Percentiles rank a stretch among this genome's conserved stretches.
Conservation (phyloP, 2,329 filamentous ascomycete genomes). For the Teratosphaeria viscida region DNA sequence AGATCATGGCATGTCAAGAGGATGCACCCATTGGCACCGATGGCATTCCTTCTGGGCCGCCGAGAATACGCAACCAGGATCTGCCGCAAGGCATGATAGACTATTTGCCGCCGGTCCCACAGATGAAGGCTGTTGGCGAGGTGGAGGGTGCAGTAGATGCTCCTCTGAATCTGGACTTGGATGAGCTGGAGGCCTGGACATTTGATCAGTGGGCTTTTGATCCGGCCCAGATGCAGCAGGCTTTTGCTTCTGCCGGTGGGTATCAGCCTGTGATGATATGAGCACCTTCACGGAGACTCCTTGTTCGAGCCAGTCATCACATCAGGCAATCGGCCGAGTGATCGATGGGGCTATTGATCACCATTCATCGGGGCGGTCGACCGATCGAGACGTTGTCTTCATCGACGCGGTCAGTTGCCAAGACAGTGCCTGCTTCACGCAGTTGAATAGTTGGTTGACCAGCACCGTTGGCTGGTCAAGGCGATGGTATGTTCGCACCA, state of each 20-base stretch:
- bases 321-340: no score
- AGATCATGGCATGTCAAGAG: constrained; percentile 24
- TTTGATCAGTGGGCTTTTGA: constrained; percentile 22
- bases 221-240: constrained; percentile 9
- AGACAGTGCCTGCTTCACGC: no score
- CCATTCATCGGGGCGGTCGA: no score
- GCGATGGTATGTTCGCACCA: no score
- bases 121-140: not conserved
- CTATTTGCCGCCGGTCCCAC: constrained; percentile 6
- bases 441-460: no score
- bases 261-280: not conserved
- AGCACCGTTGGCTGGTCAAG: no score
- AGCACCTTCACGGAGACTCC: not conserved
- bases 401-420: no score
- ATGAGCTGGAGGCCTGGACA: constrained; percentile 23
- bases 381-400: no score
- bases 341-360: no score
- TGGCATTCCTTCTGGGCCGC: not conserved
- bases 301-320: no score
- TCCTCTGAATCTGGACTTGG: constrained; percentile 14
- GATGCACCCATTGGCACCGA: constrained; percentile 4
- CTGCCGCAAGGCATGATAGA: constrained; percentile 6
- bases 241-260: not conserved
- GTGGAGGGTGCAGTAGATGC: constrained; percentile 1
- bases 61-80: not conserved